A percentile compares a stretch with the other conserved stretches of the same genome.
Evolutionary conservation across 495 filamentous ascomycete species (phyloP).

Genomic region (Hypoxylon crocopeplum): DNA sequence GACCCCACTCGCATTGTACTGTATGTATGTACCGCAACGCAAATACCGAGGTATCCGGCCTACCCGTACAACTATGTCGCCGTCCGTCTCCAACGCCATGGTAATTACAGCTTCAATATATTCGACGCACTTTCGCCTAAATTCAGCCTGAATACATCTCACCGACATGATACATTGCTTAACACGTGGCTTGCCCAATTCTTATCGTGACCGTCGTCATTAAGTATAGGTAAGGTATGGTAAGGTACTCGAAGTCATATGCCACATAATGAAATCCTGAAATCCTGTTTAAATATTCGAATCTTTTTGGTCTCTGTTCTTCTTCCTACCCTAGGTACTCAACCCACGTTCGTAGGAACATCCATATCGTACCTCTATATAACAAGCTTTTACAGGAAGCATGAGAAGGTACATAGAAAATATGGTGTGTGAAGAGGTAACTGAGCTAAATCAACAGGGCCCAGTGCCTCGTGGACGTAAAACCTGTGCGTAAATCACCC

Average conservation of each 20-base stretch:
- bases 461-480: background rate
- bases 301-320: no score
- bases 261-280: no score
- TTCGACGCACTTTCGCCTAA: constrained; percentile 14
- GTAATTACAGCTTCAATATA: constrained; percentile 14
- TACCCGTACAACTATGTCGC: background rate
- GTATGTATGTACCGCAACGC: no score
- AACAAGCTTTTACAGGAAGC: constrained; percentile 20
- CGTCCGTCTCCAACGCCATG: constrained; percentile 9
- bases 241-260: no score
- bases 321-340: constrained; percentile 8
- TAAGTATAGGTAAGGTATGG: background rate
- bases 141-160: constrained; percentile 22
- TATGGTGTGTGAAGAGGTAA: constrained; percentile 8
- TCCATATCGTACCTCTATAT: constrained; percentile 10
- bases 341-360: background rate
- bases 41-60: no score
- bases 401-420: constrained; percentile 26
- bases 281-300: no score
- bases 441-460: background rate
- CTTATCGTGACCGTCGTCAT: constrained; percentile 3
- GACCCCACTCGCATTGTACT: background rate
- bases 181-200: constrained; percentile 17
- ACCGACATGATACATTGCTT: constrained; percentile 1
- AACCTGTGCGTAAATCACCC: constrained; percentile 3